phyloP scores from a whole-genome alignment of 2,329 filamentous ascomycete genomes.

The Paramyrothecium sp. region DNA sequence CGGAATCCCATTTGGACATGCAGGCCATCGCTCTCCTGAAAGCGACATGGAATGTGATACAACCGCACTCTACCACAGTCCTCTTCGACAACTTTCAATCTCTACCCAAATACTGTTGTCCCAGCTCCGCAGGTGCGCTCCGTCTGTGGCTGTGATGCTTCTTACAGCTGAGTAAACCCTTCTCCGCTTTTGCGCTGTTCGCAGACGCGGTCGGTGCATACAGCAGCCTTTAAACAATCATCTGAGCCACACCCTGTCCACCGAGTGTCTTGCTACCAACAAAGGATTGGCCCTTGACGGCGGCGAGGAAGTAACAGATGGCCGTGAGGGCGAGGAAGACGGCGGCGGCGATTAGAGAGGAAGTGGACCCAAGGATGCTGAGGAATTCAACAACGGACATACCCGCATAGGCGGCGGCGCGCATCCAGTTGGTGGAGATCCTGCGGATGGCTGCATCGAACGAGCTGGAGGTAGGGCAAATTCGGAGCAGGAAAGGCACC shows the following conservation, averaged over 20 bases:
- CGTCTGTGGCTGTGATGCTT: constrained; percentile 1
- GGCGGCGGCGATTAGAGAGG: constrained; percentile 81
- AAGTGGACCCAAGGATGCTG: constrained; percentile 63
- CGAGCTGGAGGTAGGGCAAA: constrained; percentile 88
- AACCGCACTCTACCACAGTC: not conserved
- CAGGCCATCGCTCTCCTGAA: constrained; percentile 19
- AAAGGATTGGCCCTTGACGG: constrained; percentile 79
- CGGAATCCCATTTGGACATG: constrained; percentile 24
- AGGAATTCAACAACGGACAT: constrained; percentile 87
- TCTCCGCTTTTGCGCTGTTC: not conserved
- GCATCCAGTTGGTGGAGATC: constrained; percentile 96
- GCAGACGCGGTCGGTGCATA: not conserved
- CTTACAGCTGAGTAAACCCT: not conserved
- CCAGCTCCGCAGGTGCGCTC: not conserved
- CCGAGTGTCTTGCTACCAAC: constrained; percentile 94
- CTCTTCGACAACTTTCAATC: constrained; percentile 2
- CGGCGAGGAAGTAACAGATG: constrained; percentile 78
- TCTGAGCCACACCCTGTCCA: constrained; percentile 90
- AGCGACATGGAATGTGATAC: not conserved
- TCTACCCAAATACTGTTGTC: too few relatives aligned
- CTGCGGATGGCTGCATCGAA: constrained; percentile 90
- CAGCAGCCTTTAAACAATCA: constrained; percentile 79
- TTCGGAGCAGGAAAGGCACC: constrained; percentile 90
- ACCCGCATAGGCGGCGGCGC: constrained; percentile 78
- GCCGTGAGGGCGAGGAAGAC: constrained; percentile 76